These are phyloP conservation scores for Epichloe festucae DNA, from an alignment of 2,329 filamentous ascomycete species.

Conservation along the genomic window DNA sequence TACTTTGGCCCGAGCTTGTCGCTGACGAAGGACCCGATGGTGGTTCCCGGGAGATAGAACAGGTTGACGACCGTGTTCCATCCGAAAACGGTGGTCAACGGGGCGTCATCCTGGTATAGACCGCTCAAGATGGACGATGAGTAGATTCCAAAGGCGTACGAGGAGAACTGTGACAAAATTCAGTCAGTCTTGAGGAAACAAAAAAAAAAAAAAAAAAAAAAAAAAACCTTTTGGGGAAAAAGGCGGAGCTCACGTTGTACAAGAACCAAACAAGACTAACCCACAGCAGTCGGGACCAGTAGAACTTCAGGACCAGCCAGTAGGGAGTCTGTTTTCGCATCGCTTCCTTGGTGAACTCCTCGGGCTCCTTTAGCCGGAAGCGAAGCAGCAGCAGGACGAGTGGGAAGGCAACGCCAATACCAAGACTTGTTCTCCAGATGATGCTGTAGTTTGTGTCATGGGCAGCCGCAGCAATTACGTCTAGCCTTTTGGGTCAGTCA, in stretches of 20 bases:
- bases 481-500: slow-evolving; percentile 6
- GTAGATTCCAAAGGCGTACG: slow-evolving; percentile 77
- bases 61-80: slow-evolving; percentile 83
- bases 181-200: no score
- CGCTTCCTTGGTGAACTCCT: slow-evolving; percentile 58
- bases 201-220: no score
- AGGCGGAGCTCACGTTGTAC: no score
- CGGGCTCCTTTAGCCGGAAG: slow-evolving; percentile 61
- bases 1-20: slow-evolving; percentile 71
- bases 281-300: slow-evolving; percentile 55
- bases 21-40: slow-evolving; percentile 61
- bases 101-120: slow-evolving; percentile 48
- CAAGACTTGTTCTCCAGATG: slow-evolving; percentile 74
- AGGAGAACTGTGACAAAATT: slow-evolving; percentile 66
- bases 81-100: slow-evolving; percentile 67
- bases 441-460: slow-evolving; percentile 50
- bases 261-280: slow-evolving; percentile 58
- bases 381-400: slow-evolving; percentile 58
- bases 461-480: slow-evolving; percentile 43
- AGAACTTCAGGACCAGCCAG: slow-evolving; percentile 45
- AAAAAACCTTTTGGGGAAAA: no score
- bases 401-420: slow-evolving; percentile 70
- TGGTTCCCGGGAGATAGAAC: slow-evolving; percentile 77
- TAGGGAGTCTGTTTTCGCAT: slow-evolving; percentile 52
- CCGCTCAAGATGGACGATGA: slow-evolving; percentile 37